These are phyloP conservation scores for Discostella stelligeroides DNA, from an alignment of 108 stramenopile species.

Conservation along the genomic window DNA sequence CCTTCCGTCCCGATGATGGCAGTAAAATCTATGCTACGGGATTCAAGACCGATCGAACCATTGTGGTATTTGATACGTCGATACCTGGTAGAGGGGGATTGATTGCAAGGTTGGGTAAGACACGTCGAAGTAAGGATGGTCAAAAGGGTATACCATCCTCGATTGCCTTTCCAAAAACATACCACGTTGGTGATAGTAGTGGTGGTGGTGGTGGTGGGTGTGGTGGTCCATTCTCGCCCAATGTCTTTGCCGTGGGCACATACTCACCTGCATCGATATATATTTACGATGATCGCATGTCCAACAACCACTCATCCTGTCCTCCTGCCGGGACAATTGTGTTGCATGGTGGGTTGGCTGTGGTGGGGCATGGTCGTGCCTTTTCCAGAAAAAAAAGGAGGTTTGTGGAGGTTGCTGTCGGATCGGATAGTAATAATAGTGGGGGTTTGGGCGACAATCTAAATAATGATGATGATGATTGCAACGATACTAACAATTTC, in stretches of 20 bases:
- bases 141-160: conserved; percentile 83
- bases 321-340: conserved; percentile 53
- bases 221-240: conserved; percentile 21
- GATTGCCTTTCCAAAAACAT: conserved; percentile 47
- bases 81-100: conserved; percentile 69
- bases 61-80: conserved; percentile 74
- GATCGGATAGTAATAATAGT: too few species aligned
- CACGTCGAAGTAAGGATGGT: conserved; percentile 76
- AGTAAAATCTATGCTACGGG: conserved; percentile 68
- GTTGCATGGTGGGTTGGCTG: conserved; percentile 50
- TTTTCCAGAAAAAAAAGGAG: conserved; percentile 52
- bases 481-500: conserved; percentile 2
- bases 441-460: neutral
- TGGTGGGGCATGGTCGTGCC: conserved; percentile 75
- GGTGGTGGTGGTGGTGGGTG: neutral
- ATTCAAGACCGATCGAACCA: conserved; percentile 68
- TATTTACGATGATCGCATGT: conserved; percentile 75
- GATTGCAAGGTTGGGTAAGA: conserved; percentile 69
- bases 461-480: conserved; percentile 1
- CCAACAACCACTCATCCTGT: conserved; percentile 29
- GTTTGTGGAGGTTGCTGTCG: conserved; percentile 49
- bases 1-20: conserved; percentile 67
- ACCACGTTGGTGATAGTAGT: neutral
- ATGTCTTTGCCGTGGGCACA: conserved; percentile 76
- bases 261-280: conserved; percentile 89